Evolutionary conservation across 2,329 filamentous ascomycete genomes (phyloP).

Genomic region (Pestalotiopsis sp.): DNA sequence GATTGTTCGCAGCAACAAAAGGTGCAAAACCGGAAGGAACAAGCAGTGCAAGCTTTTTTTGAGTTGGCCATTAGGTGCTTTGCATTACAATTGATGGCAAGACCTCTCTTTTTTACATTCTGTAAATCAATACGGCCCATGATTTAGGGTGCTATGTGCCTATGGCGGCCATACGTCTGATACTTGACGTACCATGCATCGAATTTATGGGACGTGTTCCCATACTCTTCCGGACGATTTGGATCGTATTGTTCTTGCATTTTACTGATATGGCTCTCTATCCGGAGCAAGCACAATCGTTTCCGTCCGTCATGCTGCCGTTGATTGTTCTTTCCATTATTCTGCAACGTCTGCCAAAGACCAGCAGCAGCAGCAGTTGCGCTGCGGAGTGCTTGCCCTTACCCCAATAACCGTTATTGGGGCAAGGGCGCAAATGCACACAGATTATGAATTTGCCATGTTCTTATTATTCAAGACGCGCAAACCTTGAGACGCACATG

Average conservation of each 20-base stretch:
- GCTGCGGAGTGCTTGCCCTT: not conserved
- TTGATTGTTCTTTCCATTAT: not conserved
- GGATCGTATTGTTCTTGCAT: not conserved
- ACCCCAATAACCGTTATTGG: not conserved
- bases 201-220: too few species aligned
- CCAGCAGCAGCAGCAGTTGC: not conserved
- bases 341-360: not conserved
- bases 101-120: not conserved
- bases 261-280: not conserved
- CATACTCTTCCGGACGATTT: not conserved
- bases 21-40: not conserved
- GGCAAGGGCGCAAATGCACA: not conserved
- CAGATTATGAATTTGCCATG: not conserved
- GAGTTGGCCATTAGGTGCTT: not conserved
- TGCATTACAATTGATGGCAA: not conserved
- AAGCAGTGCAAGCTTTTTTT: not conserved
- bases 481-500: too few species aligned
- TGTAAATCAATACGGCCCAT: not conserved
- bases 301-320: not conserved
- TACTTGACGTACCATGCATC: too few species aligned
- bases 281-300: not conserved
- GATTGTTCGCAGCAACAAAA: not conserved
- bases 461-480: too few species aligned
- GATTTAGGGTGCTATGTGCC: too few species aligned
- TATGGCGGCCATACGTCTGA: too few species aligned